Percentiles rank a stretch among this genome's conserved stretches.
These are phyloP conservation scores for Dipteronia sinensis DNA, from an alignment of 345 rosid species.

Conservation along the genomic window DNA sequence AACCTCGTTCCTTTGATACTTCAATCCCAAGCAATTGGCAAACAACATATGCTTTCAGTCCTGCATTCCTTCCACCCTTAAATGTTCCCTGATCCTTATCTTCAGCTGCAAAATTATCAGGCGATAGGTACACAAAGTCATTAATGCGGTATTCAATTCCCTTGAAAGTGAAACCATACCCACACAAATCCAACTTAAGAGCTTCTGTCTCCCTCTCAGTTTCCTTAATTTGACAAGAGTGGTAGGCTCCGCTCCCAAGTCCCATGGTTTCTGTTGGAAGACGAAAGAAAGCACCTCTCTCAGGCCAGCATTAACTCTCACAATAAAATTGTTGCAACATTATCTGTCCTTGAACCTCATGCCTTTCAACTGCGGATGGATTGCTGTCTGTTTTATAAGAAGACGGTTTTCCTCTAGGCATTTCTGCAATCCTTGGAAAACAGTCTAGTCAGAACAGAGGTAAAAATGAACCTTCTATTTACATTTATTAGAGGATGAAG, in stretches of 20 bases:
- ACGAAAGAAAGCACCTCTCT: constrained; percentile 64
- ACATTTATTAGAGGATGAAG: too few relatives aligned
- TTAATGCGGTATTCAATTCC: constrained; percentile 46
- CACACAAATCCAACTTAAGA: constrained; percentile 27
- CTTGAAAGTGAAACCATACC: constrained; percentile 35
- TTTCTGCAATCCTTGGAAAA: background rate
- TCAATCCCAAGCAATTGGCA: constrained; percentile 59
- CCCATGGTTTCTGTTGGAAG: constrained; percentile 50
- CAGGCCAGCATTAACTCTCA: constrained; percentile 58
- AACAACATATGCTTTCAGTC: constrained; percentile 59
- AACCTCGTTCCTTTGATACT: constrained; percentile 28
- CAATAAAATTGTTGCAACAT: constrained; percentile 70
- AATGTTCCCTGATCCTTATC: constrained; percentile 32
- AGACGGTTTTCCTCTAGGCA: background rate
- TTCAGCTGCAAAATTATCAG: constrained; percentile 34
- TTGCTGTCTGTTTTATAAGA: constrained; percentile 16
- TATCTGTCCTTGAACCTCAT: constrained; percentile 77
- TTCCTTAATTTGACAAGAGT: constrained; percentile 49
- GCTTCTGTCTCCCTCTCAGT: constrained; percentile 28
- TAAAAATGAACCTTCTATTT: too few relatives aligned
- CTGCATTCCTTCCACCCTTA: constrained; percentile 61
- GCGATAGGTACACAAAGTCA: constrained; percentile 58
- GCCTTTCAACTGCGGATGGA: constrained; percentile 57
- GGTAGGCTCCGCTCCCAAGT: constrained; percentile 50
- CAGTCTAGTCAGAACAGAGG: background rate